These are phyloP conservation scores for Fistulinella cinereoalba DNA, from an alignment of 1,284 basidiomycete species.

Conservation along the genomic window DNA sequence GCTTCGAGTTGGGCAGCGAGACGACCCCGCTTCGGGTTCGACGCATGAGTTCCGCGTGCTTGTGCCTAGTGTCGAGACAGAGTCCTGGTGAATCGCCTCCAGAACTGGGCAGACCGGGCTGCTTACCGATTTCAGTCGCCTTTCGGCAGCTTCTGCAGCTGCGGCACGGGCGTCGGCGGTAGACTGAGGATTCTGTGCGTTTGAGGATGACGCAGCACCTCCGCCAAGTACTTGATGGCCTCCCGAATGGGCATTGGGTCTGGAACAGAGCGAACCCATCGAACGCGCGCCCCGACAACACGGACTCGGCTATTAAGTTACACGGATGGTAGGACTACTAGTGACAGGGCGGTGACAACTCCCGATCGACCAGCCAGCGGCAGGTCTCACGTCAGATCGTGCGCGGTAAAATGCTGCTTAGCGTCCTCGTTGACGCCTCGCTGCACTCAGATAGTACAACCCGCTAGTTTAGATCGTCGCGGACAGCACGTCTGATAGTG, in stretches of 20 bases:
- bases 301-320: slow-evolving; percentile 1
- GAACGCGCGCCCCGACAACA: neutral
- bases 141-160: slow-evolving; percentile 69
- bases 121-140: slow-evolving; percentile 59
- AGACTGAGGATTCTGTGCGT: slow-evolving; percentile 26
- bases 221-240: slow-evolving; percentile 52
- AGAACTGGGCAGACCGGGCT: slow-evolving; percentile 9
- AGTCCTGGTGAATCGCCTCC: slow-evolving; percentile 18
- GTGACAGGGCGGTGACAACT: slow-evolving; percentile 1
- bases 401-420: slow-evolving; percentile 10
- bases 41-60: slow-evolving; percentile 52
- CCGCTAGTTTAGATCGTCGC: slow-evolving; percentile 7
- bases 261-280: slow-evolving; percentile 73
- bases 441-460: slow-evolving; percentile 11
- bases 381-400: slow-evolving; percentile 15
- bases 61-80: slow-evolving; percentile 41
- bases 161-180: slow-evolving; percentile 53
- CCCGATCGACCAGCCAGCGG: no score
- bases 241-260: slow-evolving; percentile 48
- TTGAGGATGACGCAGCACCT: slow-evolving; percentile 26
- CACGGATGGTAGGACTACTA: no score
- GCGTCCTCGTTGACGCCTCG: slow-evolving; percentile 24
- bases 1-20: slow-evolving; percentile 56
- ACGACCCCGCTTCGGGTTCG: slow-evolving; percentile 65
- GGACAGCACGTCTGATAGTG: no score